Base-by-base conservation (phyloP, 2,329 filamentous ascomycete genomes). In the Fonsecaea pedrosoi region DNA sequence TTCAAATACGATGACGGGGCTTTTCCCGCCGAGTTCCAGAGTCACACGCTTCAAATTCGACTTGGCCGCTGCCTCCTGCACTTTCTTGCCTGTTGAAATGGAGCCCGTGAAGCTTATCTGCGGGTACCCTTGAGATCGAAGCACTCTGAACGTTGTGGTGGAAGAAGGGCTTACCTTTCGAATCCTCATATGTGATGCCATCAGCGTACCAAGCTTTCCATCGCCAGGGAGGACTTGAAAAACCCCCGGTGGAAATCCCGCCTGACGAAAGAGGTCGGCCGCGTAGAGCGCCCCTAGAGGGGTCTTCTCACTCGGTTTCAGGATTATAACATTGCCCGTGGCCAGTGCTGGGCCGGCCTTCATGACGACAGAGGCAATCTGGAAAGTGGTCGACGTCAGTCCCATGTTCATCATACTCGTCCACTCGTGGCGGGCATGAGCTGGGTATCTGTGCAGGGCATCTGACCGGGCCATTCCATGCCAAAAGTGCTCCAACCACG, bases 241-340 rank as follows among this genome's bases (percentile, higher is more conserved):
- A 15, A 90, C 85, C 32, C 87, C 88, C 0, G 85, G 82, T 1
- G 86, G 86, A 75, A 89, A 86, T 75, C 88, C 78, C 12, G 81
- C 73, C 62, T 84, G 80, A 0, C 82, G 85, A 2, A 90, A 73
- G 2, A 69, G 62, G 74, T 89, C 86, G 10, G 81, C 83, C 10
- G 87, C 71, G 74, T 89, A 89, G 30, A 90, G 78, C 3, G 79
- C 78, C 1, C 80, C 82, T 13, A 68, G 48, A 7, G 82, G 85
- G 45, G 83, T 87, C 77, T 80, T 87, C 45, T 80, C 86, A 0
- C 85, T 87, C 0, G 86, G 84, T 71, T 85, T 85, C 64, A 87
- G 78, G 68, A 87, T 85, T 7, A 86, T 75, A 21, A 77, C 76
- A 72, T 85, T 85, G n/a, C 83, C 84, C 0, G 84, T 83, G 25